Conservation (phyloP, 352 stramenopile genomes). For the Pythium guiyangense region DNA sequence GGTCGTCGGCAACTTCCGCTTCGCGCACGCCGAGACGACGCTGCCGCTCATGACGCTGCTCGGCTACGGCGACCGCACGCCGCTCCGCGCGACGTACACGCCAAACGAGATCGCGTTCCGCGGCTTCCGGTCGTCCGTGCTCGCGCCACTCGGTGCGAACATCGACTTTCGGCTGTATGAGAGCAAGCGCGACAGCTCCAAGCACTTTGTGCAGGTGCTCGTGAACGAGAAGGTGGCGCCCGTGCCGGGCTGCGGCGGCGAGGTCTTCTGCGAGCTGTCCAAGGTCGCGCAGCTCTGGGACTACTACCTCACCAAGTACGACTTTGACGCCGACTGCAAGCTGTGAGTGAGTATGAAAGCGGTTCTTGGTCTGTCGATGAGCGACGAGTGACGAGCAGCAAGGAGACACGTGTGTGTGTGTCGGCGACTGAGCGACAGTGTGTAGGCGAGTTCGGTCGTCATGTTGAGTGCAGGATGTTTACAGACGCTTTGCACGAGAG, state of each 20-base stretch:
- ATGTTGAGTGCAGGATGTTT: too few relatives aligned
- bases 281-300: slow-evolving; percentile 14
- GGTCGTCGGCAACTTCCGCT: slow-evolving; percentile 39
- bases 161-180: slow-evolving; percentile 34
- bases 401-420: neutral
- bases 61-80: slow-evolving; percentile 29
- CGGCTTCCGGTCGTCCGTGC: slow-evolving; percentile 28
- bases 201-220: slow-evolving; percentile 21
- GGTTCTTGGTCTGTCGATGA: neutral
- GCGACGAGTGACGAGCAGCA: neutral
- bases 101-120: slow-evolving; percentile 24
- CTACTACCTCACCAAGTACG: slow-evolving; percentile 4
- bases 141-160: slow-evolving; percentile 46
- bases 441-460: too few relatives aligned
- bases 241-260: slow-evolving; percentile 17
- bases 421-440: too few relatives aligned
- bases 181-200: too few relatives aligned
- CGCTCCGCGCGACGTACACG: slow-evolving; percentile 23
- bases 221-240: slow-evolving; percentile 30
- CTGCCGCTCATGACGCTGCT: slow-evolving; percentile 65
- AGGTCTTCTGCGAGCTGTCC: slow-evolving; percentile 18
- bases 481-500: too few relatives aligned
- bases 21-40: slow-evolving; percentile 67
- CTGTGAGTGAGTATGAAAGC: neutral
- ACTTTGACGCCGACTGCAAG: slow-evolving; percentile 12